A percentile compares a stretch with the other conserved stretches of the same genome.
Conservation (phyloP, 371 early-diverging fungal genomes). For the Mucor circinelloides region DNA sequence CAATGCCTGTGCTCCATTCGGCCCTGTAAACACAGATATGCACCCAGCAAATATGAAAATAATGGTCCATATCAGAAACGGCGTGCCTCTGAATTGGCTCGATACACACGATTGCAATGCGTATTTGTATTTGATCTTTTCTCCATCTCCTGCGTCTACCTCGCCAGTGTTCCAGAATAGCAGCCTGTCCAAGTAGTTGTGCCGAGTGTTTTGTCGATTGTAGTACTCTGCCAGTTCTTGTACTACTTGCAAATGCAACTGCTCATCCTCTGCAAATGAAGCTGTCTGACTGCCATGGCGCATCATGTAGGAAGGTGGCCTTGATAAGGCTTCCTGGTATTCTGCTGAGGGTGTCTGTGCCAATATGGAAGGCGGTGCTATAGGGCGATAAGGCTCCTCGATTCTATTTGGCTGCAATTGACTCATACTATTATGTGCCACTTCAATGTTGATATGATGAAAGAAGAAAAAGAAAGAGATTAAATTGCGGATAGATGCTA, state of each 20-base stretch:
- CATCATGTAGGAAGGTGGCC: constrained; percentile 9
- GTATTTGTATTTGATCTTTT: not conserved
- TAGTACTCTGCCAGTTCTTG: constrained; percentile 10
- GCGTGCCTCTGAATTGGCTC: constrained; percentile 16
- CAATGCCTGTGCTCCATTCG: constrained; percentile 13
- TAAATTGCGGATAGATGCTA: not conserved
- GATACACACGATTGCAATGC: not conserved
- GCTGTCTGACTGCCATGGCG: not conserved
- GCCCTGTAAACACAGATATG: constrained; percentile 19
- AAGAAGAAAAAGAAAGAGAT: not conserved
- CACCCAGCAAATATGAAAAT: constrained; percentile 18
- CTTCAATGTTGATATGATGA: not conserved
- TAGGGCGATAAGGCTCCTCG: not conserved
- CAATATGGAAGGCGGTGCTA: not conserved
- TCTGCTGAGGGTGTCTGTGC: not conserved
- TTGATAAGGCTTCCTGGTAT: not conserved
- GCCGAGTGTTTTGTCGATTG: not conserved
- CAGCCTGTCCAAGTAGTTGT: not conserved
- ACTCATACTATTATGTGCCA: not conserved
- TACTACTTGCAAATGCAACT: not conserved
- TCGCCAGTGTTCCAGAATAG: not conserved
- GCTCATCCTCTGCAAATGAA: not conserved
- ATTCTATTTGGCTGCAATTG: not conserved
- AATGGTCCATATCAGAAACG: constrained; percentile 21
- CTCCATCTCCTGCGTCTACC: not conserved